A percentile compares a stretch with the other conserved stretches of the same genome.
phyloP scores from a whole-genome alignment of 306 rosid genomes.

The Glycine latifolia region DNA sequence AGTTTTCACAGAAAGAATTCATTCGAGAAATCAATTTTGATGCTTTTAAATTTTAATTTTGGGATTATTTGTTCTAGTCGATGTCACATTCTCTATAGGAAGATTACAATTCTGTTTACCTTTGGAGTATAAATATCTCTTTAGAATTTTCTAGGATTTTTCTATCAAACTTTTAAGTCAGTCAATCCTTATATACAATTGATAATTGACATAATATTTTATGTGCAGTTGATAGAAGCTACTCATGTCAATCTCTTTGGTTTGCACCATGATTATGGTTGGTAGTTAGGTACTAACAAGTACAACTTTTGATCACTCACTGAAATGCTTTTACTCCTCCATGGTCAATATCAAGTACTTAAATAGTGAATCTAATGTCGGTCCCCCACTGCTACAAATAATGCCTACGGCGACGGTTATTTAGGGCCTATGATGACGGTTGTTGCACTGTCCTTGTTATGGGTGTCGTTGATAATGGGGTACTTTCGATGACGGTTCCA shows the following conservation, averaged over 20 bases:
- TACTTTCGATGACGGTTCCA: too few species aligned
- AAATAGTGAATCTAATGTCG: slow-evolving; percentile 11
- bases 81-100: background rate
- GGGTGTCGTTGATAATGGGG: too few species aligned
- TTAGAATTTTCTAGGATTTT: background rate
- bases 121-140: background rate
- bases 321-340: background rate
- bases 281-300: background rate
- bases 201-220: background rate
- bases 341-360: background rate
- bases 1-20: background rate
- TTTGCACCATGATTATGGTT: background rate
- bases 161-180: background rate
- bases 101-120: background rate
- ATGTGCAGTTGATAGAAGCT: background rate
- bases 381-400: too few species aligned
- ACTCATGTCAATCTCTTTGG: slow-evolving; percentile 4
- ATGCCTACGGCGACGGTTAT: too few species aligned
- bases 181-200: background rate
- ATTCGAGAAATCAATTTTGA: background rate
- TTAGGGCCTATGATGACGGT: too few species aligned
- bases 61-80: background rate
- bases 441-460: too few species aligned
- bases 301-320: background rate
- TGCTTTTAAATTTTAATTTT: background rate